Evolutionary conservation across 1,284 basidiomycete genomes (phyloP).

Genomic region (Heterobasidion occidentale): DNA sequence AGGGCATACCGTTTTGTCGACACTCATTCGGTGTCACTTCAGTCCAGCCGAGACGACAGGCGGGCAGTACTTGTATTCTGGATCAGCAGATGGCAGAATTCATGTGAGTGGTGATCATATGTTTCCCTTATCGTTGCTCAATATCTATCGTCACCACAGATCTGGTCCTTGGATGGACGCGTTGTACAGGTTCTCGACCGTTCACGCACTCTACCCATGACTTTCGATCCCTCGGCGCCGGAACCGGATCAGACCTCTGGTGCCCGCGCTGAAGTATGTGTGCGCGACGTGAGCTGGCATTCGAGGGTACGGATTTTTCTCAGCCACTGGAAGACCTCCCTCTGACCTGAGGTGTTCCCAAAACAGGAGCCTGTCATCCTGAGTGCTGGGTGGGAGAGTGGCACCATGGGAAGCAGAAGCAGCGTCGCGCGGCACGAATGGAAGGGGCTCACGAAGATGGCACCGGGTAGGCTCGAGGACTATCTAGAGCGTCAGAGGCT

Average conservation of each 20-base stretch:
- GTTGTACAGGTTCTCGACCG: slow-evolving; percentile 83
- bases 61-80: slow-evolving; percentile 90
- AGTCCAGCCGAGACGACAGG: slow-evolving; percentile 90
- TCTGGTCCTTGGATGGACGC: slow-evolving; percentile 91
- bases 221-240: slow-evolving; percentile 54
- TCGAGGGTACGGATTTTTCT: slow-evolving; percentile 38
- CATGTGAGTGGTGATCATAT: slow-evolving; percentile 46
- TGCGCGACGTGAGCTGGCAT: slow-evolving; percentile 93
- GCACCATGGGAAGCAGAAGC: slow-evolving; percentile 52
- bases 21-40: slow-evolving; percentile 94
- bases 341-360: neutral
- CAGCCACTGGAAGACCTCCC: neutral
- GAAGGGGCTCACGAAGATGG: slow-evolving; percentile 79
- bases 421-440: slow-evolving; percentile 87
- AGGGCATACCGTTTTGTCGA: slow-evolving; percentile 88
- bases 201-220: slow-evolving; percentile 64
- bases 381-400: slow-evolving; percentile 83
- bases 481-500: slow-evolving; percentile 50
- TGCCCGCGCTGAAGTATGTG: slow-evolving; percentile 40
- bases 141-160: slow-evolving; percentile 34
- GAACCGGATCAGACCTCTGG: slow-evolving; percentile 27
- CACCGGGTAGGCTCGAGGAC: slow-evolving; percentile 58
- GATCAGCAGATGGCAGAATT: slow-evolving; percentile 75
- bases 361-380: slow-evolving; percentile 79
- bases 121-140: neutral